These are phyloP conservation scores for Trypanosoma avium DNA, from an alignment of 208 protist genomes.

Conservation along the genomic window DNA sequence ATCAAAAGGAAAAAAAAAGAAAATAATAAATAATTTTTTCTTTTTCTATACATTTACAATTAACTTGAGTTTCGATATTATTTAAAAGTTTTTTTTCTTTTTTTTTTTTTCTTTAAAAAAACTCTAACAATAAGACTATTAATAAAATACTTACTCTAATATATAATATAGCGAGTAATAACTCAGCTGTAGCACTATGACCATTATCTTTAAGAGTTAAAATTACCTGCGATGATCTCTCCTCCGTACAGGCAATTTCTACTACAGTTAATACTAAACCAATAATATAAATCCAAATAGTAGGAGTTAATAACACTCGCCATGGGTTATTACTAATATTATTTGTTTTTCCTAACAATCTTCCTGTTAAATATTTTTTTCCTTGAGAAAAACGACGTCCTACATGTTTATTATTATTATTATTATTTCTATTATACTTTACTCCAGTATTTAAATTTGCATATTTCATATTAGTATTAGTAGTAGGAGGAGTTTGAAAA, in stretches of 20 bases:
- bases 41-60: no score
- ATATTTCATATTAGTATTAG: neutral
- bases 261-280: conserved; percentile 43
- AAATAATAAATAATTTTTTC: no score
- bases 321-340: conserved; percentile 2
- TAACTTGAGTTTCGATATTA: no score
- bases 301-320: neutral
- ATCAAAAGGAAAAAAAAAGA: no score
- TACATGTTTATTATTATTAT: no score
- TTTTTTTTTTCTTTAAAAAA: conserved; percentile 12
- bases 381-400: neutral
- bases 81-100: neutral
- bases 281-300: conserved; percentile 35
- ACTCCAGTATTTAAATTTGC: neutral
- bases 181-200: neutral
- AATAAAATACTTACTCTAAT: conserved; percentile 30
- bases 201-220: conserved; percentile 10
- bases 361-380: neutral
- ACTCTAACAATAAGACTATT: conserved; percentile 31
- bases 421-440: neutral
- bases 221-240: conserved; percentile 23
- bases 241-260: conserved; percentile 46
- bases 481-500: neutral
- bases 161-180: conserved; percentile 28
- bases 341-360: neutral